Base-by-base conservation (phyloP, 176 grass and related monocot species). In the Carex cristatella region DNA sequence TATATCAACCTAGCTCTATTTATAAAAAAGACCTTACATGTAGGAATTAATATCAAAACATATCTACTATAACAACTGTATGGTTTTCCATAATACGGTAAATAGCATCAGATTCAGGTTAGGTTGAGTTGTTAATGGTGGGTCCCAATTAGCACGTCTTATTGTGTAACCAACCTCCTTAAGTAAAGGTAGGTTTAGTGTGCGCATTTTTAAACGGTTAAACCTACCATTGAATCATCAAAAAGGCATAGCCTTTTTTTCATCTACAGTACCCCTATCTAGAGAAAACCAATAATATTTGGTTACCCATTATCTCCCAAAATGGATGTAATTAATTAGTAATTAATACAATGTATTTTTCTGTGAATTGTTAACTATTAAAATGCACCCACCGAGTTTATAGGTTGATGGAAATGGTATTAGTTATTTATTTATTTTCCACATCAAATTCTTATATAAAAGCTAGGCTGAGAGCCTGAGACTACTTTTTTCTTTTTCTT, bases 161-260 rank as follows among this genome's bases (percentile, higher is more conserved):
- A 54, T 56, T 77, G 73, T 77, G 51, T 33, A 55, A 30, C 49
- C 51, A 57, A 79, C 74, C 51, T 79, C 51, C 53, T 79, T 35
- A 58, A 79, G 74, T 79, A 79, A 76, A 55, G 74, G 74, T 79
- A 31, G 72, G 23, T 57, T 79, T 79, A 79, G 74, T 79, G 74
- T 79, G 7, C 74, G 58, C 74, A 58, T 79, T 58, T 79, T 76
- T 79, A 79, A 79, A 79, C 74, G 74, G 74, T 79, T 79, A 79
- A 58, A 79, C 74, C 74, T 79, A 58, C 74, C 74, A 79, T 79
- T 77, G 28, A 79, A 79, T 58, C 51, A 79, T 79, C 30, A 27
- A 57, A 79, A 79, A 79, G 53, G 53, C 51, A 58, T 35, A 79
- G 74, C 27, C 53, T 79, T 79, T 57, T 78, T 10, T 49, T 53